Evolutionary conservation across 345 rosid species (phyloP).

Genomic region (Citrus reticulata): DNA sequence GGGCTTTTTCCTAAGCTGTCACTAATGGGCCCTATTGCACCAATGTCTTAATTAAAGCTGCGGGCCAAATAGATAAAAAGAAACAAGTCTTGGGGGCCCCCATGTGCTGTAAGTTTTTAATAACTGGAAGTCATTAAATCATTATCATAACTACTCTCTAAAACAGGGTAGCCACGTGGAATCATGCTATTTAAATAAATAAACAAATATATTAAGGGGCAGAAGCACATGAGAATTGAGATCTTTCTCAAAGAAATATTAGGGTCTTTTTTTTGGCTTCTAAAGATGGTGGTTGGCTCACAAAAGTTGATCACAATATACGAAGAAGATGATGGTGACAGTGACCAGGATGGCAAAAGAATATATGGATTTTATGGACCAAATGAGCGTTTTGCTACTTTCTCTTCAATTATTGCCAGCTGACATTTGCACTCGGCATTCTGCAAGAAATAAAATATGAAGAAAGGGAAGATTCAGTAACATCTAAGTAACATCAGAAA

Average conservation of each 20-base stretch:
- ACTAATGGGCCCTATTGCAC: conserved; percentile 9
- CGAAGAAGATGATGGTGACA: conserved; percentile 20
- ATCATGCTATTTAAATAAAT: not conserved
- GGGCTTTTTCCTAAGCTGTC: conserved; percentile 18
- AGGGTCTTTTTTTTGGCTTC: not conserved
- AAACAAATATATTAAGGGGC: not conserved
- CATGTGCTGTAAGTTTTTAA: not conserved
- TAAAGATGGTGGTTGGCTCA: conserved; percentile 17
- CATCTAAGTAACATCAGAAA: not conserved
- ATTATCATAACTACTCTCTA: not conserved
- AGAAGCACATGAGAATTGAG: not conserved
- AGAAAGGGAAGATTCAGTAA: not conserved
- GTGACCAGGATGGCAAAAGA: conserved; percentile 5
- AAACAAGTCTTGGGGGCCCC: not conserved
- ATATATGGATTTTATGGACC: not conserved
- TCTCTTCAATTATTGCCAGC: conserved; percentile 2
- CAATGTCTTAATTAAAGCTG: not conserved
- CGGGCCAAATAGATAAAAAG: not conserved
- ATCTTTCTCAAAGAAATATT: not conserved
- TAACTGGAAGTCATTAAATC: not conserved
- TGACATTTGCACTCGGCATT: not conserved
- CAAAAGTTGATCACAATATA: conserved; percentile 1
- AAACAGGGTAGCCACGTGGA: conserved; percentile 13
- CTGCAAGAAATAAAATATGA: not conserved
- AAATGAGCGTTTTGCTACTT: not conserved